Base-by-base conservation (phyloP, 208 protist species). In the Entamoeba moshkovskii region DNA sequence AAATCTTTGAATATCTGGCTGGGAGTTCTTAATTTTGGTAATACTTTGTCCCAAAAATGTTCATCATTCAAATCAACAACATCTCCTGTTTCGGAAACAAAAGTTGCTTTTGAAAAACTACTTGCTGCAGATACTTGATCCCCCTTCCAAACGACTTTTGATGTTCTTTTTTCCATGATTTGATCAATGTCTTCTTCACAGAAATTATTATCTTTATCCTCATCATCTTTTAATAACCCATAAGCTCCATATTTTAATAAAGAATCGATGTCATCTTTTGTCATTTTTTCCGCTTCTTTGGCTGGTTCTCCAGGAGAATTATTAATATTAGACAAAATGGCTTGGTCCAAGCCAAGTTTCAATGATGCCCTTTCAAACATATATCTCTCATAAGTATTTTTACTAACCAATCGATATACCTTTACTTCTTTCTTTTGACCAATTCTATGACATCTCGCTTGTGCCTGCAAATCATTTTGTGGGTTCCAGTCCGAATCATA, bases 401-500 rank as follows among this genome's bases (percentile, higher is more conserved):
- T 92, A 16, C 96, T 97, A 15, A 98, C 96, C 13, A 98, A 94
- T 29, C 97, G 94, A 95, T 98, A 98, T 0, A 98, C 96, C 25
- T 96, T 97, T 2, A 97, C 97, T 73, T 95, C 59, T 8, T 96
- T 97, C 48, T 38, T 94, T 92, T 96, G 93, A 29, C 95, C 95
- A 46, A 96, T 52, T 45, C 95, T 1, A 93, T 96, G 95, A 93
- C 94, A 95, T 66, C 96, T 46, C 91, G 99, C 98, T 97, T 98
- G 99, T 42, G 98, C 98, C 93, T 99, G 98, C 18, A 98, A 96
- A 95, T 99, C 98, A 49, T 98, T 97, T 94, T 99, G 98, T 25
- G 98, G 98, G 95, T 99, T 99, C 97, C 98, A 99, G 95, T 99
- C 98, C 2, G 96, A 95, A 94, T 99, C 98, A 96, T 97, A 99